phyloP scores from a whole-genome alignment of 495 filamentous ascomycete genomes.

The Glarea lozoyensis region DNA sequence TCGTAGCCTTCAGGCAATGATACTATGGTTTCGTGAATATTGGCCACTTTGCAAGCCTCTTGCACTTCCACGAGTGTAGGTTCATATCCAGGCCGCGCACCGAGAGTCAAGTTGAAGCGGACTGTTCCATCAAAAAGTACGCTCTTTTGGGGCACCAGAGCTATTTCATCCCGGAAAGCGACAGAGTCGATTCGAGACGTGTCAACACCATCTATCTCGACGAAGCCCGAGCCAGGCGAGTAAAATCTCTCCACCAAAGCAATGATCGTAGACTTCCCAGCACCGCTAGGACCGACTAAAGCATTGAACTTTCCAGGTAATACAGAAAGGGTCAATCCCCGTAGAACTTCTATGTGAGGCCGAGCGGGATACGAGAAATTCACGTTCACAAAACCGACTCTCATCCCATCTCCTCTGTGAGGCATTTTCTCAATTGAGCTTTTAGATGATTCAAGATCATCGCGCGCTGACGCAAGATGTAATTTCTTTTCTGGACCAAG shows the following conservation, averaged over 20 bases:
- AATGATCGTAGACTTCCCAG: slow-evolving; percentile 45
- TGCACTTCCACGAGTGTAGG: slow-evolving; percentile 13
- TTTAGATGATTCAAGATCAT: not conserved
- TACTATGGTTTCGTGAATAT: slow-evolving; percentile 49
- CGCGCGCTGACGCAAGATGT: not conserved
- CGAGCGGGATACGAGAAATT: slow-evolving; percentile 41
- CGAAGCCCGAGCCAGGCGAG: slow-evolving; percentile 29
- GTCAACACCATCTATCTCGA: slow-evolving; percentile 39
- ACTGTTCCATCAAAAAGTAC: slow-evolving; percentile 38
- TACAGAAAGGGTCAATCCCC: slow-evolving; percentile 29
- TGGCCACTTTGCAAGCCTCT: slow-evolving; percentile 16
- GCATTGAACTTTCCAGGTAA: slow-evolving; percentile 38
- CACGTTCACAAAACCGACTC: slow-evolving; percentile 26
- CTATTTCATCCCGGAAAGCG: slow-evolving; percentile 17
- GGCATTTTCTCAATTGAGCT: not conserved
- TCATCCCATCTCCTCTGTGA: not conserved
- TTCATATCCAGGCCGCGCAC: slow-evolving; percentile 19
- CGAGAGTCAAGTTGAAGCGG: slow-evolving; percentile 35
- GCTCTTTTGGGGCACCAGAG: slow-evolving; percentile 38
- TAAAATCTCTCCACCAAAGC: slow-evolving; percentile 39
- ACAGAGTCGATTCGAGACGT: slow-evolving; percentile 17
- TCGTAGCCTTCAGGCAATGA: slow-evolving; percentile 51
- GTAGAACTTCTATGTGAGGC: slow-evolving; percentile 31
- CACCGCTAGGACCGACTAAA: slow-evolving; percentile 47
- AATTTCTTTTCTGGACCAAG: slow-evolving; percentile 18